Percentiles rank a stretch among this genome's conserved stretches.
These are phyloP conservation scores for Wolfiporia cocos DNA, from an alignment of 1,284 basidiomycete genomes.

Conservation along the genomic window DNA sequence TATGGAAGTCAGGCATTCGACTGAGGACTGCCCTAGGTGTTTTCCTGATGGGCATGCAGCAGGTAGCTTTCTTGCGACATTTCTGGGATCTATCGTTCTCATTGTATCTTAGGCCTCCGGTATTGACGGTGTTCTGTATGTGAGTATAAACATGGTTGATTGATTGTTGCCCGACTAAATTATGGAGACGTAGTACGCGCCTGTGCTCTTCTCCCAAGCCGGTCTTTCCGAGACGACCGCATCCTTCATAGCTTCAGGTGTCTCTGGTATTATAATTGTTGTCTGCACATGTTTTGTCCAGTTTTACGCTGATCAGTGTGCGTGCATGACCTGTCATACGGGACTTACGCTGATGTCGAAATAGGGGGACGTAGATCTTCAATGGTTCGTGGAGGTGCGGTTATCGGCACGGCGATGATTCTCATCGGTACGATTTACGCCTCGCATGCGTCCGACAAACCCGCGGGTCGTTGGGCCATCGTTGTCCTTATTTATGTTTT, in stretches of 20 bases:
- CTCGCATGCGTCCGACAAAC: conserved; percentile 24
- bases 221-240: conserved; percentile 38
- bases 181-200: conserved; percentile 50
- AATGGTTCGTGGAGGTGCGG: conserved; percentile 37
- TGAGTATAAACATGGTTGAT: too few species aligned
- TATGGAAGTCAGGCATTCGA: conserved; percentile 28
- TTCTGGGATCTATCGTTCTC: not conserved
- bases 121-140: conserved; percentile 32
- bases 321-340: conserved; percentile 3
- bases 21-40: conserved; percentile 37
- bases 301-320: conserved; percentile 36
- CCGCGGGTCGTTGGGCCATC: conserved; percentile 34
- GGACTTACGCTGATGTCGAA: not conserved
- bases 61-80: conserved; percentile 20
- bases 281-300: conserved; percentile 36
- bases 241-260: conserved; percentile 45
- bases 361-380: conserved; percentile 37
- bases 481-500: conserved; percentile 44
- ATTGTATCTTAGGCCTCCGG: conserved; percentile 20
- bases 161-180: too few species aligned
- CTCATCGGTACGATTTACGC: conserved; percentile 40
- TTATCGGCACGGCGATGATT: conserved; percentile 31
- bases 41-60: conserved; percentile 41
- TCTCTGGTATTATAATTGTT: conserved; percentile 44
- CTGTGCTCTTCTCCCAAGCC: conserved; percentile 44